phyloP scores from a whole-genome alignment of 345 rosid species.

The Microcos paniculata region DNA sequence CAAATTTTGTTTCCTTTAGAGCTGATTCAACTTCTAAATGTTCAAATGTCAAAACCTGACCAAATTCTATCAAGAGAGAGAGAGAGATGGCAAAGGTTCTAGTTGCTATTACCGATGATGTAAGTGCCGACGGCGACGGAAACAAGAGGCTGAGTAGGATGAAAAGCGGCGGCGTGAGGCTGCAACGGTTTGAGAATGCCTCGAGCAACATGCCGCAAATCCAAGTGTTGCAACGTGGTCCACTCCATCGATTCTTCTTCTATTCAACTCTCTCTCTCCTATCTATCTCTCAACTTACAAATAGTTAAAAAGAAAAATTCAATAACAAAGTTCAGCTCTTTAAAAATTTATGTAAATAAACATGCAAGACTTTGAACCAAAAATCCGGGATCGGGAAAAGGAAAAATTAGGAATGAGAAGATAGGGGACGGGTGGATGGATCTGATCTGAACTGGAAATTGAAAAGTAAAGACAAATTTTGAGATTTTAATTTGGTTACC shows the following conservation, averaged over 20 bases:
- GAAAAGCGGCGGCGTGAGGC: slow-evolving; percentile 92
- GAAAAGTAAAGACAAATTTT: not conserved
- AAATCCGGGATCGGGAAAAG: not conserved
- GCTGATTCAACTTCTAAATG: slow-evolving; percentile 9
- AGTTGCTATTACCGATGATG: slow-evolving; percentile 53
- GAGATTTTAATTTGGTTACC: not conserved
- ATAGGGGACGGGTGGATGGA: not conserved
- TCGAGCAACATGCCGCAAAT: slow-evolving; percentile 80
- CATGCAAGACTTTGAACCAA: too few species aligned
- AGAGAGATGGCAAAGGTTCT: not conserved
- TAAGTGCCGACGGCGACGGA: slow-evolving; percentile 72
- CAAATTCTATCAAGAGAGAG: not conserved
- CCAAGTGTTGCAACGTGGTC: slow-evolving; percentile 96
- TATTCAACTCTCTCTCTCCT: not conserved
- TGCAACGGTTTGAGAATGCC: slow-evolving; percentile 70
- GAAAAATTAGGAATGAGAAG: not conserved
- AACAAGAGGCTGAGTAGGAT: slow-evolving; percentile 74
- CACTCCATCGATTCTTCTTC: slow-evolving; percentile 69
- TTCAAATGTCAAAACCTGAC: not conserved
- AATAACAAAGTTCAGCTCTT: not conserved
- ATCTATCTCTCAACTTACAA: not conserved
- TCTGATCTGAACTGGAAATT: slow-evolving; percentile 7
- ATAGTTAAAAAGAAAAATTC: not conserved
- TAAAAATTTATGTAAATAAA: not conserved
- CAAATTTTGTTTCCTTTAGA: not conserved